phyloP scores from a whole-genome alignment of 768 basidiomycete genomes.

The Lactarius pseudohatsudake region DNA sequence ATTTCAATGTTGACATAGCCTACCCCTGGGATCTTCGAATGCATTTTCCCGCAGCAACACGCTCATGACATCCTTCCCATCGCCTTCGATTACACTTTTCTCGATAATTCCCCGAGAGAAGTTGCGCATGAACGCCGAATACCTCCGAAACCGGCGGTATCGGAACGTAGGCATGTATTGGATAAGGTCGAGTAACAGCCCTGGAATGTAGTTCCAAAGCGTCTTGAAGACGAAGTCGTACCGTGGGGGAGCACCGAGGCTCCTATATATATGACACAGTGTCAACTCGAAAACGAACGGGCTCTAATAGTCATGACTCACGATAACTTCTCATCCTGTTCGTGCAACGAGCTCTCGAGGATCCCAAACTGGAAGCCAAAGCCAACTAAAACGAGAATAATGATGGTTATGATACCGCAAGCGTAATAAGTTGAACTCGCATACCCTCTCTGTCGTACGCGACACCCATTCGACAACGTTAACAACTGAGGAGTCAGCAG shows the following conservation, averaged over 20 bases:
- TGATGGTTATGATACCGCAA: neutral
- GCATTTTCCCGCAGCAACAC: constrained; percentile 30
- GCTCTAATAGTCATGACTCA: constrained; percentile 10
- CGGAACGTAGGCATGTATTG: constrained; percentile 25
- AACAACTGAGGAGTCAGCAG: constrained; percentile 10
- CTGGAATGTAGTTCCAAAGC: constrained; percentile 26
- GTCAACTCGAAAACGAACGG: neutral
- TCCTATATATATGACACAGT: neutral
- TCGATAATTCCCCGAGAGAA: constrained; percentile 20
- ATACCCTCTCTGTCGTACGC: constrained; percentile 32
- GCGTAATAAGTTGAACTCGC: neutral
- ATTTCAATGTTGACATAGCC: constrained; percentile 25
- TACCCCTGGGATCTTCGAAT: constrained; percentile 22
- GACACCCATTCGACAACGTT: constrained; percentile 31
- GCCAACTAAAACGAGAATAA: constrained; percentile 22
- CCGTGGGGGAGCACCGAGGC: constrained; percentile 4
- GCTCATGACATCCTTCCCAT: constrained; percentile 30
- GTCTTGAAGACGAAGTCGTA: constrained; percentile 20
- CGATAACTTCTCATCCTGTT: constrained; percentile 32
- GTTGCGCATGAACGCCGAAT: constrained; percentile 14
- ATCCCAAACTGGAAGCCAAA: constrained; percentile 32
- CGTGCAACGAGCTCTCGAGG: constrained; percentile 27
- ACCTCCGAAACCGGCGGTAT: constrained; percentile 16
- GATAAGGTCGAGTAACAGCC: constrained; percentile 15
- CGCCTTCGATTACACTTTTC: constrained; percentile 11